A percentile compares a stretch with the other conserved stretches of the same genome.
These are phyloP conservation scores for Eucalyptus sp. DNA, from an alignment of 345 rosid genomes.

Conservation along the genomic window DNA sequence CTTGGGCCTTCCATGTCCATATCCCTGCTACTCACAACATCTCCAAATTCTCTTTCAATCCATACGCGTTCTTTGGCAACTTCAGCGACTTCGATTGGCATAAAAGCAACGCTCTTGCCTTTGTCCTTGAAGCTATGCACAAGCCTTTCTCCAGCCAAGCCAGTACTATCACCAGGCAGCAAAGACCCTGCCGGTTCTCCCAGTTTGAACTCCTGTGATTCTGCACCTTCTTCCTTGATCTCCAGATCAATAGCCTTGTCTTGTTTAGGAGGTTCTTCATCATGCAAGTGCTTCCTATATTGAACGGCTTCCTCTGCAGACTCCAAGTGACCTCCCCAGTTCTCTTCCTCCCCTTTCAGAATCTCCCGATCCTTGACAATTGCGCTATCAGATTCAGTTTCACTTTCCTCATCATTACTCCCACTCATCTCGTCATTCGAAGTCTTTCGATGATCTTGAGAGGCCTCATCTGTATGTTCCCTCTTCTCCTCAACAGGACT, in stretches of 20 bases:
- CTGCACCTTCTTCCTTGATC: conserved; percentile 21
- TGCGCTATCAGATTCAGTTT: not conserved
- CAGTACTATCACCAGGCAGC: conserved; percentile 3
- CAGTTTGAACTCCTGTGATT: conserved; percentile 5
- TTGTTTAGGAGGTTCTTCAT: conserved; percentile 12
- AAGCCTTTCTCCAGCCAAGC: conserved; percentile 10
- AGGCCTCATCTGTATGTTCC: conserved; percentile 15
- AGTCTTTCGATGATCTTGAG: conserved; percentile 10
- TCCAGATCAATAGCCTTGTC: conserved; percentile 31
- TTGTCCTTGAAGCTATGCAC: conserved; percentile 36
- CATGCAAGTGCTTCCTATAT: conserved; percentile 3
- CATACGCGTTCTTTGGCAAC: conserved; percentile 22
- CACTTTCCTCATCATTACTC: not conserved
- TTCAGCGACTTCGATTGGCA: conserved; percentile 12
- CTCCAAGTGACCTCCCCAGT: conserved; percentile 5
- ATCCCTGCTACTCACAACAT: conserved; percentile 14
- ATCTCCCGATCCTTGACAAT: conserved; percentile 2
- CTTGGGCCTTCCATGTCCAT: conserved; percentile 73
- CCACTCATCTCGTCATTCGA: conserved; percentile 1
- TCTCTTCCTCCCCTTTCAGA: conserved; percentile 11
- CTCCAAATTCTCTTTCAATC: conserved; percentile 27
- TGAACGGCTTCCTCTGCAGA: conserved; percentile 15
- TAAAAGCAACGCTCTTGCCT: conserved; percentile 51
- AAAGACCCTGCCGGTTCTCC: conserved; percentile 15
- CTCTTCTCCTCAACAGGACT: conserved; percentile 5